Conservation (phyloP, 352 stramenopile species). For the Phytopythium montanum region DNA sequence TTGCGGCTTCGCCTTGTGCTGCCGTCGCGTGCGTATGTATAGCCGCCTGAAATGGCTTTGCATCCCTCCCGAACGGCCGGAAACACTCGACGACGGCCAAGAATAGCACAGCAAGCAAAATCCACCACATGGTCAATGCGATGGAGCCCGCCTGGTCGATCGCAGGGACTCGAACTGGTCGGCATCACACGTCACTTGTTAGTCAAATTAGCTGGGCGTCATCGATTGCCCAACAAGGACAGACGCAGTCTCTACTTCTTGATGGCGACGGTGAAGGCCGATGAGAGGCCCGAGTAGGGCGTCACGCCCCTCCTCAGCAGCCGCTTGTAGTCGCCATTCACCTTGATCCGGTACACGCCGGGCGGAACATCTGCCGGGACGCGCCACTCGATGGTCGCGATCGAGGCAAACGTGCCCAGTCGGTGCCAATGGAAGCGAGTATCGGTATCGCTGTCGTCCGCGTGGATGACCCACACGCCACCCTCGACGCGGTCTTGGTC, state of each 20-base stretch:
- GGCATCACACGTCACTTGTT: not conserved
- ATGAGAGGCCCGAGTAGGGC: slow-evolving; percentile 58
- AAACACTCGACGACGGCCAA: not conserved
- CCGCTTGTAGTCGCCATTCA: slow-evolving; percentile 77
- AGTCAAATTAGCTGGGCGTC: not conserved
- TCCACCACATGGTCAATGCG: not conserved
- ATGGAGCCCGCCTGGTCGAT: not conserved
- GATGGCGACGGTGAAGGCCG: slow-evolving; percentile 40
- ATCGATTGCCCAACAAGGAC: not conserved
- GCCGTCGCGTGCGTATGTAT: not conserved
- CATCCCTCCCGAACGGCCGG: not conserved
- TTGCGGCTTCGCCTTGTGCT: not conserved
- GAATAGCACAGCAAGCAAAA: not conserved
- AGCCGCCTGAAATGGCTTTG: not conserved
- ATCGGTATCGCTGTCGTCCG: slow-evolving; percentile 67
- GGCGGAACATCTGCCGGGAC: slow-evolving; percentile 41
- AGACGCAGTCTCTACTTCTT: slow-evolving; percentile 2
- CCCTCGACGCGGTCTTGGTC: slow-evolving; percentile 28
- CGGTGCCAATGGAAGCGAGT: slow-evolving; percentile 80
- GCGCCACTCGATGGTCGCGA: slow-evolving; percentile 68
- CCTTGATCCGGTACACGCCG: slow-evolving; percentile 71
- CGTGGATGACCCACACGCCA: slow-evolving; percentile 68
- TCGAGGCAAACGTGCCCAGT: slow-evolving; percentile 60
- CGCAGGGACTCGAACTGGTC: not conserved
- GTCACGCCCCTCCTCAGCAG: slow-evolving; percentile 45